A percentile compares a stretch with the other conserved stretches of the same genome.
phyloP scores from a whole-genome alignment of 148 eudicot species.

The Amaranthus cruentus region DNA sequence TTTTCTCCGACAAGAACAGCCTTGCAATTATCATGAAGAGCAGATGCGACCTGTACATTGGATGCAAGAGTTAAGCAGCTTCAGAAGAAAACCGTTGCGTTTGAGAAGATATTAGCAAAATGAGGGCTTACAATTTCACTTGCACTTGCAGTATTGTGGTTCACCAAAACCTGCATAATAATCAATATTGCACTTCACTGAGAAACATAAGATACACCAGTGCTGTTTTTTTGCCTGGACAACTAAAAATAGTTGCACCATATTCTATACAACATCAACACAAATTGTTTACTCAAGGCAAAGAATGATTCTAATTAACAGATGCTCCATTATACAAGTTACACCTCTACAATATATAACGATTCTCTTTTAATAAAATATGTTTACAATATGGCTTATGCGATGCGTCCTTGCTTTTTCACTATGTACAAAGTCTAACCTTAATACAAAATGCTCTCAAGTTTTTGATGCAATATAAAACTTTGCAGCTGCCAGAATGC shows the following conservation, averaged over 20 bases:
- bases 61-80: slow-evolving; percentile 21
- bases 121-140: slow-evolving; percentile 81
- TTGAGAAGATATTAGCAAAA: slow-evolving; percentile 5
- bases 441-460: neutral
- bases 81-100: slow-evolving; percentile 4
- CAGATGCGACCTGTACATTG: slow-evolving; percentile 77
- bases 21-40: slow-evolving; percentile 95
- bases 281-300: neutral
- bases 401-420: no score
- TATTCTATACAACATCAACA: neutral
- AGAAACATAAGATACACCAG: neutral
- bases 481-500: neutral
- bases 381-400: no score
- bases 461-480: no score
- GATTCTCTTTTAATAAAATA: no score
- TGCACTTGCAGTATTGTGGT: slow-evolving; percentile 91
- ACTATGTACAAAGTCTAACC: neutral
- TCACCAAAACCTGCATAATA: slow-evolving; percentile 78
- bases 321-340: neutral
- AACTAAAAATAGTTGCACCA: neutral
- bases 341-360: neutral
- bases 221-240: neutral
- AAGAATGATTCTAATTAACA: neutral
- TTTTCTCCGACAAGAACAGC: slow-evolving; percentile 90
- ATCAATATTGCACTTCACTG: slow-evolving; percentile 2